Percentiles rank a stretch among this genome's conserved stretches.
phyloP scores from a whole-genome alignment of 352 stramenopile species.

The Elongisporangium prolatum region DNA sequence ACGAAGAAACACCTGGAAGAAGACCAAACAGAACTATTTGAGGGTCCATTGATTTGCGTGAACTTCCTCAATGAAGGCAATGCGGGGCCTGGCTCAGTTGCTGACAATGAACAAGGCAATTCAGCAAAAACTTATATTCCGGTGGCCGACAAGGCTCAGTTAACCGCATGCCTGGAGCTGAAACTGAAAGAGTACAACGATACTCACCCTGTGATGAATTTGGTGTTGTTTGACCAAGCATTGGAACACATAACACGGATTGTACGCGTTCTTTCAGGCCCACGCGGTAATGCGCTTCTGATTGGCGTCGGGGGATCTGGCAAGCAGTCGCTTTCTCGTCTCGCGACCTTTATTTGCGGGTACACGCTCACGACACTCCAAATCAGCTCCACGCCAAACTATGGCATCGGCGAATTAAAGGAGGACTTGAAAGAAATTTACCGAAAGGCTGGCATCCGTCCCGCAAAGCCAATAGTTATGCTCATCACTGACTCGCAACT shows the following conservation, averaged over 20 bases:
- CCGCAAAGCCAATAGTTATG: constrained; percentile 82
- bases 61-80: constrained; percentile 39
- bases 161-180: constrained; percentile 48
- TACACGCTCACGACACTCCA: constrained; percentile 65
- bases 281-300: constrained; percentile 79
- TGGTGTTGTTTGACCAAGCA: constrained; percentile 91
- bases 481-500: constrained; percentile 88
- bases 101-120: constrained; percentile 3
- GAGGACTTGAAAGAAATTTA: constrained; percentile 90
- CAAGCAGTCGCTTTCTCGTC: constrained; percentile 88
- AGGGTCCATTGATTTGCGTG: constrained; percentile 59
- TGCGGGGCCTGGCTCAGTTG: constrained; percentile 1
- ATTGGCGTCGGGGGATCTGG: constrained; percentile 82
- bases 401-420: constrained; percentile 76
- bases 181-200: constrained; percentile 90
- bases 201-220: constrained; percentile 88
- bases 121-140: constrained; percentile 37
- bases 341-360: constrained; percentile 87
- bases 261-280: constrained; percentile 71
- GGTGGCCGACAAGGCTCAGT: constrained; percentile 42
- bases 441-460: constrained; percentile 80
- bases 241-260: constrained; percentile 89
- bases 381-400: constrained; percentile 47
- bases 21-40: constrained; percentile 68
- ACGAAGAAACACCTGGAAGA: constrained; percentile 88